Evolutionary conservation across 331 rosid genomes (phyloP).

Genomic region (Quercus phellos): DNA sequence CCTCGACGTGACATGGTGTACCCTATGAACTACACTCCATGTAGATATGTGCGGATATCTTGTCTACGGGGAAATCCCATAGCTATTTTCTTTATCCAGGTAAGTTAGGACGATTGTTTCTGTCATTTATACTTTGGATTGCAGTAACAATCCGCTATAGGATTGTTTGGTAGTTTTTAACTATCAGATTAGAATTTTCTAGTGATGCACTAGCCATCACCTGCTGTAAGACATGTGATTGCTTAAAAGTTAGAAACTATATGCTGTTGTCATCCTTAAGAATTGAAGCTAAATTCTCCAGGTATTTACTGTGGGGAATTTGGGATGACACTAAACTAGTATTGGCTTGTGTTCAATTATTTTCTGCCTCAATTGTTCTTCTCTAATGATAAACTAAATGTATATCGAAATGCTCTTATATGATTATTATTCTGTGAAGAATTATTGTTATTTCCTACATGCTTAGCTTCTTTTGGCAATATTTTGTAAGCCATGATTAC

Average conservation of each 20-base stretch:
- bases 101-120: conserved; percentile 2
- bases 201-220: background rate
- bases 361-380: background rate
- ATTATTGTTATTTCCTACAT: background rate
- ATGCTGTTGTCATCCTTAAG: background rate
- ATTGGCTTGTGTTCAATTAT: background rate
- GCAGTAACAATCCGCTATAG: conserved; percentile 1
- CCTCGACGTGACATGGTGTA: conserved; percentile 87
- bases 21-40: conserved; percentile 87
- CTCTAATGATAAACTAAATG: background rate
- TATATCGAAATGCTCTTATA: background rate
- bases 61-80: conserved; percentile 97
- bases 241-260: background rate
- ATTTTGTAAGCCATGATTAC: background rate
- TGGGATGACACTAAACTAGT: background rate
- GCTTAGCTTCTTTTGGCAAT: background rate
- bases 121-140: conserved; percentile 4
- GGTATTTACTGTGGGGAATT: background rate
- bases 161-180: background rate
- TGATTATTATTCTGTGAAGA: background rate
- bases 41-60: conserved; percentile 83
- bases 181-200: background rate
- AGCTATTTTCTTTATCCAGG: conserved; percentile 92
- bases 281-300: background rate
- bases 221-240: background rate